Evolutionary conservation across 1,284 basidiomycete genomes (phyloP).

Genomic region (Exobasidium rhododendri): DNA sequence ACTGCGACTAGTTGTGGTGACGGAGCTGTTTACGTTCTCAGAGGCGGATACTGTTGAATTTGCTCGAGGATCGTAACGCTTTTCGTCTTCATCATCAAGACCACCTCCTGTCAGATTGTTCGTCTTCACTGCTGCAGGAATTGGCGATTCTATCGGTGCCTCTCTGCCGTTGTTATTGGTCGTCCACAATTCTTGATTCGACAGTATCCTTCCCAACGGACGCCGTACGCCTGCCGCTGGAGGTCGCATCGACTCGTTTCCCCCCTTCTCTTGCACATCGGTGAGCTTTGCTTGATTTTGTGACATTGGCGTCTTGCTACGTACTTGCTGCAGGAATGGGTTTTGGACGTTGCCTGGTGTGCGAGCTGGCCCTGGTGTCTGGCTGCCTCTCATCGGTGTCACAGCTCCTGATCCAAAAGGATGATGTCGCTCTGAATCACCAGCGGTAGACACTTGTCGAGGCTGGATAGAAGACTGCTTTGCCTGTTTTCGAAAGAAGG

Average conservation of each 20-base stretch:
- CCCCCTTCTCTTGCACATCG: background rate
- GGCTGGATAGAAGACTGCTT: constrained; percentile 33
- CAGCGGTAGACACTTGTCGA: constrained; percentile 16
- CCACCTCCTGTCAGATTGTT: background rate
- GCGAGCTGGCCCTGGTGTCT: constrained; percentile 34
- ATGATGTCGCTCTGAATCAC: constrained; percentile 37
- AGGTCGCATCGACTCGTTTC: background rate
- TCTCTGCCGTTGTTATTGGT: background rate
- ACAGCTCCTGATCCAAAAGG: constrained; percentile 48
- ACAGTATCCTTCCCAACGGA: background rate
- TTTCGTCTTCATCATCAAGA: background rate
- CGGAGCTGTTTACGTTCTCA: background rate
- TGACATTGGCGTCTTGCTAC: constrained; percentile 50
- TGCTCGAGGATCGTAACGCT: background rate
- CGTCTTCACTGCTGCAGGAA: background rate
- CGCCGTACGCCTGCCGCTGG: background rate
- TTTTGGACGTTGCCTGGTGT: constrained; percentile 8
- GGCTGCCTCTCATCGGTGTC: constrained; percentile 38
- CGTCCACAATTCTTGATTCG: background rate
- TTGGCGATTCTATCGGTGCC: background rate
- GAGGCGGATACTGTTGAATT: background rate
- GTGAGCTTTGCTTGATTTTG: constrained; percentile 15
- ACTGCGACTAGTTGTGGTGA: background rate
- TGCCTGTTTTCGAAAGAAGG: constrained; percentile 20
- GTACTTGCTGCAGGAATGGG: constrained; percentile 2